Percentiles rank a stretch among this genome's conserved stretches.
Evolutionary conservation across 305 asterid species (phyloP).

Genomic region (Lippia alba): DNA sequence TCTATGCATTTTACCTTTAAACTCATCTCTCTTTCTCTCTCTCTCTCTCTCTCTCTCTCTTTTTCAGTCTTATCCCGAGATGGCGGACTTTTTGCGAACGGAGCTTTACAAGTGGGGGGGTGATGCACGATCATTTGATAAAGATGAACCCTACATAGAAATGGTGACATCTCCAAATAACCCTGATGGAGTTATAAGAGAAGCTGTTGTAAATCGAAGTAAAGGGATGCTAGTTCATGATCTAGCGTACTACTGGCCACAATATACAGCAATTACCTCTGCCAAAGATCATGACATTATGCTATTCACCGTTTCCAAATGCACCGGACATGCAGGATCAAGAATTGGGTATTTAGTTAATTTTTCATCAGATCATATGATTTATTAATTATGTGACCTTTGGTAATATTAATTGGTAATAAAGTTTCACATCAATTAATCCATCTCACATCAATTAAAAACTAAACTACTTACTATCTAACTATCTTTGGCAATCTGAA

Average conservation of each 20-base stretch:
- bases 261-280: constrained; percentile 68
- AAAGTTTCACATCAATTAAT: no score
- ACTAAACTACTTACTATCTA: no score
- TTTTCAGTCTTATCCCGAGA: constrained; percentile 68
- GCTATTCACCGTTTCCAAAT: constrained; percentile 78
- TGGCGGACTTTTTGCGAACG: constrained; percentile 53
- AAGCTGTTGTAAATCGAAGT: constrained; percentile 56
- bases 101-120: constrained; percentile 67
- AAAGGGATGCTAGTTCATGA: constrained; percentile 63
- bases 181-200: constrained; percentile 61
- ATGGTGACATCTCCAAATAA: constrained; percentile 78
- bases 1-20: neutral
- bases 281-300: constrained; percentile 61
- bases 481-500: no score
- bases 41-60: neutral
- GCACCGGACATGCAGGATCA: constrained; percentile 93
- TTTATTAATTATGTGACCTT: neutral
- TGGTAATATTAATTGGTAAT: no score
- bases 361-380: neutral
- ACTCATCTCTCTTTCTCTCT: neutral
- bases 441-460: no score
- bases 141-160: constrained; percentile 68
- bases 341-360: constrained; percentile 63
- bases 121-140: constrained; percentile 52
- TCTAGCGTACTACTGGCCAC: constrained; percentile 93